Base-by-base conservation (phyloP, 2,329 filamentous ascomycete genomes). In the Sporothrix schenckii region DNA sequence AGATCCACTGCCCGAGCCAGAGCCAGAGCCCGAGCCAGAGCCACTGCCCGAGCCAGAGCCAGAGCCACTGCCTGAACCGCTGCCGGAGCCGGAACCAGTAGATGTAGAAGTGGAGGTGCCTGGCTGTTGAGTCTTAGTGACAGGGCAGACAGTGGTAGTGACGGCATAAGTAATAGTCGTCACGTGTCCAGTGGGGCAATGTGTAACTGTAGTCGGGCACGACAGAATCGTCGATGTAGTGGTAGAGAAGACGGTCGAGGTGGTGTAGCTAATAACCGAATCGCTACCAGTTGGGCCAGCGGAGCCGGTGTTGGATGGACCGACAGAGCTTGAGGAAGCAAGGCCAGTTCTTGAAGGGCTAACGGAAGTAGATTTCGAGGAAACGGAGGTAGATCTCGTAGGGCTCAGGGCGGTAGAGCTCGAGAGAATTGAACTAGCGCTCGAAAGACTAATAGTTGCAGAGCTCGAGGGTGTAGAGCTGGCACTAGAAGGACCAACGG, bases 61-160 rank as follows among this genome's bases (percentile, higher is more conserved):
- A 9, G 54, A 58, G 19, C 30, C 63, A 14, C 53, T 19, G n/a
- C n/a, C n/a, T n/a, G n/a, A n/a, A n/a, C n/a, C n/a, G n/a, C n/a
- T n/a, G n/a, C n/a, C n/a, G n/a, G n/a, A n/a, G n/a, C n/a, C n/a
- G n/a, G n/a, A n/a, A n/a, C 34, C 34, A 34, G 21, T 65, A 34
- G 30, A 6, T 19, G 69, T 72, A 16, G 58, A 10, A 3, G 63
- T 70, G 10, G 67, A 30, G 56, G 49, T 41, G 47, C 34, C 54
- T 16, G 66, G 54, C 30, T 58, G 54, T n/a, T 49, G 10, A 1
- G 72, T 68, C 49, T 70, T 72, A 30, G 74, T 75, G 27, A 83
- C 78, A 13, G 82, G 82, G 78, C 81, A 83, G 69, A 83, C 76
- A 5, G 81, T 83, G 56, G 81, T 83, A 50, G 75, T 68, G 16